Conservation (phyloP, 116 monocot genomes). For the Papilionanthe hybrid region DNA sequence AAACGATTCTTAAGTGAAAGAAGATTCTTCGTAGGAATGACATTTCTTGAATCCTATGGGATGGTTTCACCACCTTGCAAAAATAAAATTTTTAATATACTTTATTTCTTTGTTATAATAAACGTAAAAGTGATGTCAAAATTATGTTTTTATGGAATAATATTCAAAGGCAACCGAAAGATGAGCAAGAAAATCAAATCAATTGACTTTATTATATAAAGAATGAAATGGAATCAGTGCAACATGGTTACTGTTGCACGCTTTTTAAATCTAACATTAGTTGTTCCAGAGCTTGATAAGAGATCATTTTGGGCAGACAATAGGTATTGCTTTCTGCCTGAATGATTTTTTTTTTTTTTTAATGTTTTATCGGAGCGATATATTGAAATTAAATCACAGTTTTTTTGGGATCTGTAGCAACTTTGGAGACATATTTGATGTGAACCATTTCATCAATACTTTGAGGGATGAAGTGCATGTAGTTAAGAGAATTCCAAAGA, state of each 20-base stretch:
- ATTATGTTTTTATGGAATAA: not conserved
- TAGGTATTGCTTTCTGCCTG: slow-evolving; percentile 39
- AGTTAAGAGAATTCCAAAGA: slow-evolving; percentile 71
- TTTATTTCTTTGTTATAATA: not conserved
- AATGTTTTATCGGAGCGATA: not conserved
- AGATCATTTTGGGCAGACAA: slow-evolving; percentile 96
- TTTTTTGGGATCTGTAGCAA: slow-evolving; percentile 40
- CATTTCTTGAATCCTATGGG: not conserved
- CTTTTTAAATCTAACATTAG: slow-evolving; percentile 74
- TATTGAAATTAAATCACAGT: not conserved
- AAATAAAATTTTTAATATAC: not conserved
- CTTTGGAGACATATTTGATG: slow-evolving; percentile 92
- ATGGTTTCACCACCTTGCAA: not conserved
- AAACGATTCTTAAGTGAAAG: not conserved
- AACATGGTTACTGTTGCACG: slow-evolving; percentile 88
- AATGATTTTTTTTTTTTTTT: not conserved
- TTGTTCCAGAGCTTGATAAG: slow-evolving; percentile 95
- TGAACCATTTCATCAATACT: slow-evolving; percentile 80
- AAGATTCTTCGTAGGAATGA: not conserved
- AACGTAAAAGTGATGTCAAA: not conserved
- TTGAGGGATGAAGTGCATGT: slow-evolving; percentile 81
- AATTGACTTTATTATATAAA: not conserved
- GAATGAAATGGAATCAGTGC: not conserved
- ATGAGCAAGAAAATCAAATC: not conserved
- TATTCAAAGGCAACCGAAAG: not conserved